Evolutionary conservation across 1,139 yeast genomes (phyloP).

Genomic region (Zygoascus meyerae): DNA sequence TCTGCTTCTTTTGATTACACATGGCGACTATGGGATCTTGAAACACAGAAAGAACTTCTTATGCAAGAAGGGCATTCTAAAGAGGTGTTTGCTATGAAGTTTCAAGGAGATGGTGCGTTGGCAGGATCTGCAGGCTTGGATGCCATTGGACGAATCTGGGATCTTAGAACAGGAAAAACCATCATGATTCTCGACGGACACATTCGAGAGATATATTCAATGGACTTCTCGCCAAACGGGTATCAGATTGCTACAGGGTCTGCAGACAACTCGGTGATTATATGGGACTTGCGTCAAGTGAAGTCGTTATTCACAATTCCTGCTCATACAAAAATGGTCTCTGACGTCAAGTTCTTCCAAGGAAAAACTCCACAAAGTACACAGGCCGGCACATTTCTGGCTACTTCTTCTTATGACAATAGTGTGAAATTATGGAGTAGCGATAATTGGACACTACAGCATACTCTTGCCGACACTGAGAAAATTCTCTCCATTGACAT

Average conservation of each 20-base stretch:
- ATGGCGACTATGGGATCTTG: slow-evolving; percentile 84
- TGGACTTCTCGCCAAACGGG: slow-evolving; percentile 77
- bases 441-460: slow-evolving; percentile 64
- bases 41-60: slow-evolving; percentile 41
- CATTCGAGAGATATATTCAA: slow-evolving; percentile 60
- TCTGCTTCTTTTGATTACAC: slow-evolving; percentile 82
- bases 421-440: slow-evolving; percentile 55
- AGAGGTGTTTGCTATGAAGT: slow-evolving; percentile 56
- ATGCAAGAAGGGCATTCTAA: slow-evolving; percentile 84
- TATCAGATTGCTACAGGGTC: slow-evolving; percentile 74
- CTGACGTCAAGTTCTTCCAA: slow-evolving; percentile 55
- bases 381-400: slow-evolving; percentile 45
- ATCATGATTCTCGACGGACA: slow-evolving; percentile 62
- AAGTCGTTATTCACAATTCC: slow-evolving; percentile 51
- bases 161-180: slow-evolving; percentile 69
- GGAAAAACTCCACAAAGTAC: slow-evolving; percentile 21
- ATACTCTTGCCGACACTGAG: slow-evolving; percentile 55
- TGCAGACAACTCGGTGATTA: slow-evolving; percentile 71
- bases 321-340: slow-evolving; percentile 70
- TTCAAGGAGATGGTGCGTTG: slow-evolving; percentile 77
- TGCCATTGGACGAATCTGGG: slow-evolving; percentile 76
- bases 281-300: slow-evolving; percentile 76
- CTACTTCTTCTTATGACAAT: slow-evolving; percentile 69
- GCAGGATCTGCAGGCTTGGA: slow-evolving; percentile 77
- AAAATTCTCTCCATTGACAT: slow-evolving; percentile 70